A percentile compares a stretch with the other conserved stretches of the same genome.
phyloP scores from a whole-genome alignment of 2,329 filamentous ascomycete genomes.

The Clarireedia paspali region DNA sequence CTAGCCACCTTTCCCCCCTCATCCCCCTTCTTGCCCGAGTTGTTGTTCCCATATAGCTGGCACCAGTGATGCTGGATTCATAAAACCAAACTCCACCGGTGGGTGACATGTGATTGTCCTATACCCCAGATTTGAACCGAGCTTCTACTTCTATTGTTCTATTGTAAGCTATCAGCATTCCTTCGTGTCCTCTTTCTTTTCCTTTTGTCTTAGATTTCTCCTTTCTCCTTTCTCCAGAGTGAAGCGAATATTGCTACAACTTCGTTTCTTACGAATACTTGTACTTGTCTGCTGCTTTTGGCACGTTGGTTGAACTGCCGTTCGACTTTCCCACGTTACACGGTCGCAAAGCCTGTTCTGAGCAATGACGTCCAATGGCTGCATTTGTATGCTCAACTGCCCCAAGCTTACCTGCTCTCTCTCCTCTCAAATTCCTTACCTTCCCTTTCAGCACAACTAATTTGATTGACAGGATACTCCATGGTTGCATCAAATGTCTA shows the following conservation, averaged over 20 bases:
- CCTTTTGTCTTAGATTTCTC: background rate
- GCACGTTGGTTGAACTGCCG: background rate
- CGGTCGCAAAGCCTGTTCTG: slow-evolving; percentile 11
- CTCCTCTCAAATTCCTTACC: background rate
- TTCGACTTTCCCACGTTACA: background rate
- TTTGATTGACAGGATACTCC: slow-evolving; percentile 27
- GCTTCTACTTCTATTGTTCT: background rate
- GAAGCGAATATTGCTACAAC: too few species aligned
- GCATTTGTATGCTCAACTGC: slow-evolving; percentile 26
- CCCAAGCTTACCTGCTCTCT: slow-evolving; percentile 5
- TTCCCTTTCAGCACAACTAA: slow-evolving; percentile 9
- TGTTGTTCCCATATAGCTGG: too few species aligned
- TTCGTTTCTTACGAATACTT: background rate
- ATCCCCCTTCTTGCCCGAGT: too few species aligned
- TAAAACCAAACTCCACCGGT: background rate
- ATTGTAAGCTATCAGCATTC: background rate
- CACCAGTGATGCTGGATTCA: background rate
- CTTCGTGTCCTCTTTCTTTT: background rate
- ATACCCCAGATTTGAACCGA: slow-evolving; percentile 5
- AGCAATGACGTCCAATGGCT: slow-evolving; percentile 31
- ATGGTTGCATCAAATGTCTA: slow-evolving; percentile 30
- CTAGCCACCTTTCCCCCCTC: too few species aligned
- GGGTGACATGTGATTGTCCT: slow-evolving; percentile 10
- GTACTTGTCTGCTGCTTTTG: background rate
- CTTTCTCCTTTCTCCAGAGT: too few species aligned